Base-by-base conservation (phyloP, 768 basidiomycete genomes). In the Lepiota brunneoincarnata region DNA sequence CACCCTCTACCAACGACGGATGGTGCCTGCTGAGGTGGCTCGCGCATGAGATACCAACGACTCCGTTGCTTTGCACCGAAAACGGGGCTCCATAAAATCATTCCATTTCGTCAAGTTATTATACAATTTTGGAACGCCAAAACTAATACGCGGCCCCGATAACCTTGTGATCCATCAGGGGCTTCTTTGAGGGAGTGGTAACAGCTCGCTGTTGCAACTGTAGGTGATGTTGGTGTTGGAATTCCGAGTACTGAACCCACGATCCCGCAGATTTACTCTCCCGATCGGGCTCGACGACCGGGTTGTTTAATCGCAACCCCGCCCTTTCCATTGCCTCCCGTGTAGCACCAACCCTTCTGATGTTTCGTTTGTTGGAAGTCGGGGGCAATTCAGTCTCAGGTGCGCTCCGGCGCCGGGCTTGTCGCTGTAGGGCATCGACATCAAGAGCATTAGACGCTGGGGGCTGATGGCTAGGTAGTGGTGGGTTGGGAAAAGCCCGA, bases 101-200 rank as follows among this genome's bases (percentile, higher is more conserved):
- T 31, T 31, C 7, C 31, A 3, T 9, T 31, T 31, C 31, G 31
- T 31, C 7, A 31, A 31, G 2, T 31, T 47, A 47, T 17, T 47
- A 17, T 36, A 47, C 34, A 36, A 47, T 24, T 17, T 34, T 12
- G 7, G 31, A 31, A 10, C 31, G 31, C 31, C 31, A 31, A 35
- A 15, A 24, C 23, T 31, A 47, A 45, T 54, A 46, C 31, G 44
- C 52, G 21, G 44, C 14, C 23, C 52, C 43, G 23, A 54, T 38
- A 26, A 17, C 38, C 11, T 39, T 20, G n/a, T 35, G 21, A 41
- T 41, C 46, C 15, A 4, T 21, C 31, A 17, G 4, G 12, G 35
- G 17, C 24, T 37, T 40, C 11, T 37, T 17, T 17, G 20, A 3
- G 3, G n/a, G 18, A 17, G 21, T n/a, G n/a, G 31, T 18, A 20